Conservation (phyloP, 164 flowering plant species). For the Chloranthus sessilifolius region DNA sequence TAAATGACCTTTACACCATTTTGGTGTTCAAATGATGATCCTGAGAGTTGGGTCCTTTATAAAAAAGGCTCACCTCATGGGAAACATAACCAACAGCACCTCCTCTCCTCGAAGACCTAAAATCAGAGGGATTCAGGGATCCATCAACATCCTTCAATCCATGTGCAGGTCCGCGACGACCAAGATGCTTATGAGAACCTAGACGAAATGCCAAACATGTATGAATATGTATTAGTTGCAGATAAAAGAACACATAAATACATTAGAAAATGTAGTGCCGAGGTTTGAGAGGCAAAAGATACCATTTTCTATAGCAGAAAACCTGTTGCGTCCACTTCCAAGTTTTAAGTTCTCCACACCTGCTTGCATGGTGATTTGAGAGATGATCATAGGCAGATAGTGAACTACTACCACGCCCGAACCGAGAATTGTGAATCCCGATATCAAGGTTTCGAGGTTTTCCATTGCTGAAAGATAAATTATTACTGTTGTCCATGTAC, state of each 20-base stretch:
- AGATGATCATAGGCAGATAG: slow-evolving; percentile 12
- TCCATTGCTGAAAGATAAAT: slow-evolving; percentile 6
- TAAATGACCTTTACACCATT: too few species aligned
- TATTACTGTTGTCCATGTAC: slow-evolving; percentile 4
- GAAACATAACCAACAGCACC: slow-evolving; percentile 52
- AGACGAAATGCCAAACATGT: background rate
- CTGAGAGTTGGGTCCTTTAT: too few species aligned
- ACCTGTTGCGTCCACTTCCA: slow-evolving; percentile 45
- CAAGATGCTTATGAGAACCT: slow-evolving; percentile 45
- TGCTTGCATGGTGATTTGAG: slow-evolving; percentile 27
- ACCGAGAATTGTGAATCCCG: slow-evolving; percentile 10
- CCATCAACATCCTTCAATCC: slow-evolving; percentile 55
- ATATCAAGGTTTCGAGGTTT: slow-evolving; percentile 12
- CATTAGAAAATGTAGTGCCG: too few species aligned
- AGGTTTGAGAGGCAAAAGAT: slow-evolving; percentile 8
- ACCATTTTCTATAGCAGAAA: slow-evolving; percentile 46
- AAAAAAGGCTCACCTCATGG: slow-evolving; percentile 80
- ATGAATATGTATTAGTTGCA: too few species aligned
- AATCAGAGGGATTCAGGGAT: slow-evolving; percentile 32
- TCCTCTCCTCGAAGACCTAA: slow-evolving; percentile 54
- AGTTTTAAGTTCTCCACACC: slow-evolving; percentile 35
- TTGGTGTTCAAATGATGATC: too few species aligned
- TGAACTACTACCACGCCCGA: slow-evolving; percentile 18
- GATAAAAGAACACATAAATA: too few species aligned
- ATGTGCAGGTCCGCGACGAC: slow-evolving; percentile 61